phyloP scores from a whole-genome alignment of 768 basidiomycete species.

The Tricholoma matsutake region DNA sequence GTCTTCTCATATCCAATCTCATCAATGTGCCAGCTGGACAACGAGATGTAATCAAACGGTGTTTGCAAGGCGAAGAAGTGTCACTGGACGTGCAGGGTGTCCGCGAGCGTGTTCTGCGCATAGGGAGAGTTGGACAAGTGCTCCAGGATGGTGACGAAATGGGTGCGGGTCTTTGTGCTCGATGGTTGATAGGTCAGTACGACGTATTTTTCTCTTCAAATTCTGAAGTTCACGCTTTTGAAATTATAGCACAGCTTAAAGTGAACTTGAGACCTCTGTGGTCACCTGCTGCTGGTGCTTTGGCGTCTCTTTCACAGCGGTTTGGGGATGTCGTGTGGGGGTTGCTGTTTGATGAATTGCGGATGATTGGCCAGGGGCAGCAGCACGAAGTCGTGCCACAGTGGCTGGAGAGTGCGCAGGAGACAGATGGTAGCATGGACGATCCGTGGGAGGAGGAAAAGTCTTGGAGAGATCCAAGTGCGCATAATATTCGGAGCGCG shows the following conservation, averaged over 20 bases:
- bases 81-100: conserved; percentile 76
- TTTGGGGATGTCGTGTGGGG: conserved; percentile 74
- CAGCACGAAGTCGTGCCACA: not conserved
- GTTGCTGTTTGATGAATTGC: conserved; percentile 45
- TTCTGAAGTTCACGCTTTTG: not conserved
- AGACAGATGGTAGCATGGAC: conserved; percentile 20
- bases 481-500: conserved; percentile 53
- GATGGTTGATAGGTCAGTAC: conserved; percentile 71
- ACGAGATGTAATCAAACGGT: conserved; percentile 56
- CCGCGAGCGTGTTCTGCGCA: conserved; percentile 78
- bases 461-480: conserved; percentile 76
- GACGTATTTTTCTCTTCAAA: not conserved
- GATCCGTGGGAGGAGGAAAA: conserved; percentile 67
- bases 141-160: conserved; percentile 52
- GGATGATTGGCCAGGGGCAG: conserved; percentile 21
- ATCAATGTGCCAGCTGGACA: conserved; percentile 41
- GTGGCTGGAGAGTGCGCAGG: conserved; percentile 12
- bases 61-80: conserved; percentile 79
- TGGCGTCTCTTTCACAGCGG: conserved; percentile 49
- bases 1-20: conserved; percentile 54
- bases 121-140: conserved; percentile 65
- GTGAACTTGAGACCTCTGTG: conserved; percentile 91
- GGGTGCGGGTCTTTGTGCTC: conserved; percentile 59
- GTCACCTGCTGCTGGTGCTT: conserved; percentile 71
- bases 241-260: conserved; percentile 74